phyloP scores from a whole-genome alignment of 805 yeast genomes.

The Tetrapisispora pingtungensis region DNA sequence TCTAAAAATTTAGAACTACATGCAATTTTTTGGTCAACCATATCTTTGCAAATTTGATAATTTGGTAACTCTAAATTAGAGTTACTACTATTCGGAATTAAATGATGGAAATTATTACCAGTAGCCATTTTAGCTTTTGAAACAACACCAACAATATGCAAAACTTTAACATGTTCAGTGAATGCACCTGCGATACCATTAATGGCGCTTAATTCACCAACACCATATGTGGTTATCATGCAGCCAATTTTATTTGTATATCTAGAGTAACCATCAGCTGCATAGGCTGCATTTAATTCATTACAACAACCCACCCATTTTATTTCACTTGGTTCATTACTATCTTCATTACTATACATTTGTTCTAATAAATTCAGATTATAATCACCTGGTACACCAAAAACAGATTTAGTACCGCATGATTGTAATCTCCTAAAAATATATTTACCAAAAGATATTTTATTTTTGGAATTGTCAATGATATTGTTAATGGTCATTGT shows the following conservation, averaged over 20 bases:
- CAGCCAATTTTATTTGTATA: constrained; percentile 55
- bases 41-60: constrained; percentile 54
- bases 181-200: constrained; percentile 77
- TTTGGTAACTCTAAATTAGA: constrained; percentile 42
- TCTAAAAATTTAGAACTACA: constrained; percentile 45
- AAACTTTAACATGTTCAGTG: constrained; percentile 69
- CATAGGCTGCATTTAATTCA: constrained; percentile 81
- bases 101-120: constrained; percentile 43
- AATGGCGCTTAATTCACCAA: constrained; percentile 78
- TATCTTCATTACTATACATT: constrained; percentile 32
- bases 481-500: neutral
- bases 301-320: constrained; percentile 80
- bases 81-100: constrained; percentile 36
- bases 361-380: constrained; percentile 60
- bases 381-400: constrained; percentile 78
- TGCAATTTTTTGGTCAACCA: constrained; percentile 44
- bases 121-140: constrained; percentile 5
- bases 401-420: constrained; percentile 48
- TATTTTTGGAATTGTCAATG: neutral
- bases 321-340: constrained; percentile 17
- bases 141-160: constrained; percentile 67
- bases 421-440: constrained; percentile 47
- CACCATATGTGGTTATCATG: constrained; percentile 64
- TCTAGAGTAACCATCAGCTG: constrained; percentile 84
- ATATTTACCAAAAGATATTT: constrained; percentile 40